A percentile compares a stretch with the other conserved stretches of the same genome.
Conservation (phyloP, 805 yeast genomes). For the Yamadazyma scolyti region DNA sequence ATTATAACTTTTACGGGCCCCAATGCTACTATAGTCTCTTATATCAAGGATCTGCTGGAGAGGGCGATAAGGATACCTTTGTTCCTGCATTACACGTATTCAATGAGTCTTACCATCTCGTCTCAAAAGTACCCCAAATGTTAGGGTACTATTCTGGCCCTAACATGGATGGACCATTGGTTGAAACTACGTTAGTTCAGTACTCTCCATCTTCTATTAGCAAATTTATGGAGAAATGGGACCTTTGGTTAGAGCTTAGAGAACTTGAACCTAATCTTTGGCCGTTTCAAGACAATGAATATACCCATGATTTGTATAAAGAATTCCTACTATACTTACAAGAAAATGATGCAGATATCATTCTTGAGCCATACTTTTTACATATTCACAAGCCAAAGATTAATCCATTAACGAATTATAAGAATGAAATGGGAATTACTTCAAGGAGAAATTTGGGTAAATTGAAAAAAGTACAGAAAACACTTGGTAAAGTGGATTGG, state of each 20-base stretch:
- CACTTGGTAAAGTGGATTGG: conserved; percentile 23
- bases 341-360: conserved; percentile 6
- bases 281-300: conserved; percentile 26
- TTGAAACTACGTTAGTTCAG: conserved; percentile 31
- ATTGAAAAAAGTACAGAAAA: conserved; percentile 8
- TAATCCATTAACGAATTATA: conserved; percentile 22
- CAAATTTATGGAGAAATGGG: conserved; percentile 19
- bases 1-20: conserved; percentile 31
- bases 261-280: conserved; percentile 25
- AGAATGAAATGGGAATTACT: conserved; percentile 15
- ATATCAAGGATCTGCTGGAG: conserved; percentile 33
- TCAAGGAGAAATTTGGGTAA: conserved; percentile 21
- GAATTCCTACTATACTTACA: conserved; percentile 13
- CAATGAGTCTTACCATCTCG: conserved; percentile 29
- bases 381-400: conserved; percentile 33
- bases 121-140: conserved; percentile 14
- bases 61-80: conserved; percentile 35
- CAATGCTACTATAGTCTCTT: conserved; percentile 24
- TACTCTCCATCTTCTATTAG: conserved; percentile 19
- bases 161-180: conserved; percentile 12
- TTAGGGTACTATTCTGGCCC: conserved; percentile 9
- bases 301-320: conserved; percentile 17
- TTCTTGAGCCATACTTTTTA: conserved; percentile 25
- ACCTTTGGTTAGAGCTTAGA: conserved; percentile 18
- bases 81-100: conserved; percentile 34